Percentiles rank a stretch among this genome's conserved stretches.
phyloP scores from a whole-genome alignment of 768 basidiomycete species.

The Hypholoma fasciculare region DNA sequence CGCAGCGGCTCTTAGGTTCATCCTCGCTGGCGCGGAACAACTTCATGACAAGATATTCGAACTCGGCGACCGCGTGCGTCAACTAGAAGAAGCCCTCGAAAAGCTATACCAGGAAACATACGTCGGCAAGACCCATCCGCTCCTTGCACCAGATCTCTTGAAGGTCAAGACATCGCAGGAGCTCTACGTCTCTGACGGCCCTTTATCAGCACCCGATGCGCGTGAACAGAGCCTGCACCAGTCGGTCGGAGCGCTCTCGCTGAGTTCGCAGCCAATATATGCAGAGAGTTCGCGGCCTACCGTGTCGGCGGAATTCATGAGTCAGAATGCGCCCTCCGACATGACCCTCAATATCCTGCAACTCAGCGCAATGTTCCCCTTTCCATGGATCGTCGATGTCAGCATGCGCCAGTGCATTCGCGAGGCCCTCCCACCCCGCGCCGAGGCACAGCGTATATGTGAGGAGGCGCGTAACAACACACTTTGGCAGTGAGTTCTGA shows the following conservation, averaged over 20 bases:
- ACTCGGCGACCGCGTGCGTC: slow-evolving; percentile 62
- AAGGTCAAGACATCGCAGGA: slow-evolving; percentile 70
- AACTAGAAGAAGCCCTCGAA: slow-evolving; percentile 60
- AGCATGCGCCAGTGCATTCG: slow-evolving; percentile 64
- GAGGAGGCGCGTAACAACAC: slow-evolving; percentile 66
- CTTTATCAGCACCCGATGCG: not conserved
- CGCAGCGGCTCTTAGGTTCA: slow-evolving; percentile 16
- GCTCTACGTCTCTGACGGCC: slow-evolving; percentile 38
- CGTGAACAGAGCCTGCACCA: slow-evolving; percentile 22
- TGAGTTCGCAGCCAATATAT: slow-evolving; percentile 19
- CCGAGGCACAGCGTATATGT: slow-evolving; percentile 60
- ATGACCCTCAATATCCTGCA: slow-evolving; percentile 50
- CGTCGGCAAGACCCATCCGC: slow-evolving; percentile 40
- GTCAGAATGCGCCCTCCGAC: slow-evolving; percentile 28
- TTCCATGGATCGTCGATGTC: slow-evolving; percentile 68
- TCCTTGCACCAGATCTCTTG: slow-evolving; percentile 55
- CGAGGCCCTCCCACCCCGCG: slow-evolving; percentile 57
- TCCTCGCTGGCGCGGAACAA: slow-evolving; percentile 67
- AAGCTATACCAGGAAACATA: too few relatives aligned
- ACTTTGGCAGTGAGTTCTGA: slow-evolving; percentile 66
- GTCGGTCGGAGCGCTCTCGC: slow-evolving; percentile 24
- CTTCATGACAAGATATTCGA: slow-evolving; percentile 62
- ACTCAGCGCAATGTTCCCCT: slow-evolving; percentile 68
- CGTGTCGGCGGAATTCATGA: slow-evolving; percentile 9
- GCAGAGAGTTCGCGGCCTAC: slow-evolving; percentile 23